Evolutionary conservation across 2,329 filamentous ascomycete genomes (phyloP), one percentile per base, ranked within the genome.

Genomic region (Stagonosporopsis rhizophila): DNA sequence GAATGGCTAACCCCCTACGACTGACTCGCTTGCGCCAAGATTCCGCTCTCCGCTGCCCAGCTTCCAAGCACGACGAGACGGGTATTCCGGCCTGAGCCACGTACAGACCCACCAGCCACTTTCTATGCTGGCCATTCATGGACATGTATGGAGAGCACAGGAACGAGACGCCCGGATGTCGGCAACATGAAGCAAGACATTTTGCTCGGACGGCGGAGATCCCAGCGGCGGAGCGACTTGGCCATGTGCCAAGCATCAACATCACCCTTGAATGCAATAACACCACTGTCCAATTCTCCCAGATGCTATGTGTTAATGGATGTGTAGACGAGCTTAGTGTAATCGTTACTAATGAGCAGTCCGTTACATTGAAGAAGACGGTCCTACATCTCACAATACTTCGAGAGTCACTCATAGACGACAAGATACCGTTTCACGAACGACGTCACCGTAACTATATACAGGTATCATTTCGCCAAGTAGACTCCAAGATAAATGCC

Each of bases 21-120:
- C 38, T 42, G 47, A 49, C 46, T 40, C 37, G 46, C 23, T 14
- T 23, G n/a, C 23, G 46, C 38, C 47, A 42, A 50, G 38, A 12
- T 50, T 35, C 35, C 38, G 47, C 47, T 23, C 38, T 50, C 47
- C 47, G 38, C 47, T 40, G 47, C 47, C 47, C 38, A 50, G 47
- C 28, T 15, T 34, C 38, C 38, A 50, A 42, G 47, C 15, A 50
- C 19, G 38, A 50, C 47, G 47, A 50, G 47, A 50, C 38, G 38
- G 38, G n/a, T 50, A 50, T 27, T 4, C 20, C 38, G 38, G 38
- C 47, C 38, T 35, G 27, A 35, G 37, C 46, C 27, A 49, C 46
- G 46, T 25, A 49, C 17, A 4, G 46, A 41, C 27, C 46, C 46
- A 41, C 37, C 46, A 49, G 46, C 37, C 46, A 23, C 46, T 34